phyloP scores from a whole-genome alignment of 176 grass and related monocot genomes.

The Phoenix dactylifera region DNA sequence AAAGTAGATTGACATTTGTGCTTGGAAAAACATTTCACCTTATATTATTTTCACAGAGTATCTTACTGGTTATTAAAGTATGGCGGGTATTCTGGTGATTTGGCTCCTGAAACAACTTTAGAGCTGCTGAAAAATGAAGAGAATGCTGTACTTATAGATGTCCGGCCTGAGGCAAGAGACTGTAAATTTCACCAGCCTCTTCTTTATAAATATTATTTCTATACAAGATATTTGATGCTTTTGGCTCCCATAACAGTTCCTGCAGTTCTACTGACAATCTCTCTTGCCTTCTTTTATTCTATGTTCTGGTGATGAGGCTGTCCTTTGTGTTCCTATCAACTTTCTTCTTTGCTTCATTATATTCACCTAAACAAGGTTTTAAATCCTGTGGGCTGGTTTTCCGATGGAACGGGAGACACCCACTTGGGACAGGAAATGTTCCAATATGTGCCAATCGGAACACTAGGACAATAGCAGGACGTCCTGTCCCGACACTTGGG shows the following conservation, averaged over 20 bases:
- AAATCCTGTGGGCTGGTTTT: no score
- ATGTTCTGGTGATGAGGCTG: neutral
- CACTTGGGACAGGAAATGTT: no score
- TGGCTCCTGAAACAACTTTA: slow-evolving; percentile 66
- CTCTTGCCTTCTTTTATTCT: no score
- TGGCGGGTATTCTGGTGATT: slow-evolving; percentile 74
- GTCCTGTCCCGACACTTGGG: no score
- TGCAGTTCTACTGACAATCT: no score
- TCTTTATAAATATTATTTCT: slow-evolving; percentile 32
- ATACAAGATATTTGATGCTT: slow-evolving; percentile 19
- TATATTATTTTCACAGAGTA: slow-evolving; percentile 30
- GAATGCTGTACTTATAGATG: slow-evolving; percentile 89
- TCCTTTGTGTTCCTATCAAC: slow-evolving; percentile 2
- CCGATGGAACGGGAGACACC: no score
- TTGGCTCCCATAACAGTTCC: no score
- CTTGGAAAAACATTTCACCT: slow-evolving; percentile 16
- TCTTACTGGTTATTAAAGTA: slow-evolving; percentile 71
- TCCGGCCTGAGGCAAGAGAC: slow-evolving; percentile 98
- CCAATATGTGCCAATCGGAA: no score
- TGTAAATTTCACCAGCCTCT: slow-evolving; percentile 89
- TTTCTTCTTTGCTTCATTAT: no score
- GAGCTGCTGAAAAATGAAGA: slow-evolving; percentile 60
- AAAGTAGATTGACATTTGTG: neutral
- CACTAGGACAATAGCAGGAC: no score
- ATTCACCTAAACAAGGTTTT: no score